Evolutionary conservation across 352 stramenopile genomes (phyloP).

Genomic region (Poterioochromonas sp.): DNA sequence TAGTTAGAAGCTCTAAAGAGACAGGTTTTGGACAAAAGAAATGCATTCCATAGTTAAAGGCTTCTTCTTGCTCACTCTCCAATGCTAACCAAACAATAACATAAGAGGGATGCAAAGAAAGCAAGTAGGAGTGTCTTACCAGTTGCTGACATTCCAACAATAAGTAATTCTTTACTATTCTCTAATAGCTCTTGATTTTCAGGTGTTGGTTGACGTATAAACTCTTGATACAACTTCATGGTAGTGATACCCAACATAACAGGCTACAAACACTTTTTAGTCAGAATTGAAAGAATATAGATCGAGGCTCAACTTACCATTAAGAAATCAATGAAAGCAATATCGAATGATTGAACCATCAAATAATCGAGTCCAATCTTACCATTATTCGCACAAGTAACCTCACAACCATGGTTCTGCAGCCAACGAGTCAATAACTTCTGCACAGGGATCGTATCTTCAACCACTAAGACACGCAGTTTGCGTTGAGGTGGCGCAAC

Average conservation of each 20-base stretch:
- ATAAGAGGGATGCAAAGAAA: no score
- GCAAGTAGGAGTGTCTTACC: no score
- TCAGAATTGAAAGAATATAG: background rate
- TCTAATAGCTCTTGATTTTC: background rate
- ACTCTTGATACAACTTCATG: conserved; percentile 2
- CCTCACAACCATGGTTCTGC: background rate
- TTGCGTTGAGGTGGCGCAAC: background rate
- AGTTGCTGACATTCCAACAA: conserved; percentile 22
- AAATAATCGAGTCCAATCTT: conserved; percentile 6
- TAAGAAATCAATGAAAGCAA: conserved; percentile 7
- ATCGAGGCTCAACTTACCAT: background rate
- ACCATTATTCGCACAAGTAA: background rate
- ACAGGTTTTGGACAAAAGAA: conserved; percentile 9
- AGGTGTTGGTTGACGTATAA: background rate
- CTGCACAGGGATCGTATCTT: background rate
- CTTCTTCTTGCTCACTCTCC: background rate
- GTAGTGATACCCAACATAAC: conserved; percentile 20
- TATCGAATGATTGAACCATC: background rate
- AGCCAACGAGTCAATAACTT: background rate
- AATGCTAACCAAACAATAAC: no score
- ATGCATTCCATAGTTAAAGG: conserved; percentile 15
- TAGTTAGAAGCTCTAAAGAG: background rate
- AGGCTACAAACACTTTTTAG: background rate
- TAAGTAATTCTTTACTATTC: background rate
- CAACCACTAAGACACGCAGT: background rate